These are phyloP conservation scores for Boletellus deceptivus DNA, from an alignment of 1,284 basidiomycete genomes.

Conservation along the genomic window DNA sequence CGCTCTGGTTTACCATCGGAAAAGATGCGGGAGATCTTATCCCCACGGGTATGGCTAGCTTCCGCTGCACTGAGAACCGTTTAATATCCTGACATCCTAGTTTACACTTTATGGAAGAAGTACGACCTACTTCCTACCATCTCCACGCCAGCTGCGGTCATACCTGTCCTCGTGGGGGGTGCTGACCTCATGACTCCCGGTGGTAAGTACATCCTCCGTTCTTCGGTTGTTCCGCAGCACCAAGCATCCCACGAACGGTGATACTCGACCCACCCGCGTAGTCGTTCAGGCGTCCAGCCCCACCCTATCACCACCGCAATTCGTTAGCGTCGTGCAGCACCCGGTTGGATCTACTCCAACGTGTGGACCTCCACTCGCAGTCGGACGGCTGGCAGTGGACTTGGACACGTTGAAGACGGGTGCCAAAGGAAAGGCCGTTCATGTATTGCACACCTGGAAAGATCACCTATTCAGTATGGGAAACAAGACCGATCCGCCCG, in stretches of 20 bases:
- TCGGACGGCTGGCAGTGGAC: slow-evolving; percentile 67
- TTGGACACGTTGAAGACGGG: slow-evolving; percentile 42
- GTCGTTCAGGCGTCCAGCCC: slow-evolving; percentile 52
- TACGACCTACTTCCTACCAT: slow-evolving; percentile 61
- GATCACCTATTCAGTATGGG: slow-evolving; percentile 73
- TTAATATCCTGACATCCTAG: slow-evolving; percentile 22
- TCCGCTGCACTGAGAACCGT: not conserved
- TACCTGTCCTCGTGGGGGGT: slow-evolving; percentile 64
- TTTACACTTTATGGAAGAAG: slow-evolving; percentile 76
- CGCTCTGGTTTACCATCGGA: slow-evolving; percentile 80
- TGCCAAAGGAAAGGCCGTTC: slow-evolving; percentile 73
- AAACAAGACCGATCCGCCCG: slow-evolving; percentile 53
- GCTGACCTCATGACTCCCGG: slow-evolving; percentile 82
- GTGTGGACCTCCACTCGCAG: slow-evolving; percentile 57
- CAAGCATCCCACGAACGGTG: slow-evolving; percentile 2
- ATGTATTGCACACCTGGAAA: slow-evolving; percentile 67
- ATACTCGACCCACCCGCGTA: slow-evolving; percentile 29
- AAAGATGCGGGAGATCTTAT: slow-evolving; percentile 64
- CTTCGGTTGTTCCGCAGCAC: not conserved
- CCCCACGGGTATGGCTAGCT: slow-evolving; percentile 53
- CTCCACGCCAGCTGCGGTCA: slow-evolving; percentile 62
- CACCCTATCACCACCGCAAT: slow-evolving; percentile 41
- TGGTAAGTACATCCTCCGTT: slow-evolving; percentile 43
- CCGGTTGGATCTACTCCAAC: slow-evolving; percentile 32
- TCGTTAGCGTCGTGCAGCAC: slow-evolving; percentile 61